These are phyloP conservation scores for Cruciata laevipes DNA, from an alignment of 257 asterid species.

Conservation along the genomic window DNA sequence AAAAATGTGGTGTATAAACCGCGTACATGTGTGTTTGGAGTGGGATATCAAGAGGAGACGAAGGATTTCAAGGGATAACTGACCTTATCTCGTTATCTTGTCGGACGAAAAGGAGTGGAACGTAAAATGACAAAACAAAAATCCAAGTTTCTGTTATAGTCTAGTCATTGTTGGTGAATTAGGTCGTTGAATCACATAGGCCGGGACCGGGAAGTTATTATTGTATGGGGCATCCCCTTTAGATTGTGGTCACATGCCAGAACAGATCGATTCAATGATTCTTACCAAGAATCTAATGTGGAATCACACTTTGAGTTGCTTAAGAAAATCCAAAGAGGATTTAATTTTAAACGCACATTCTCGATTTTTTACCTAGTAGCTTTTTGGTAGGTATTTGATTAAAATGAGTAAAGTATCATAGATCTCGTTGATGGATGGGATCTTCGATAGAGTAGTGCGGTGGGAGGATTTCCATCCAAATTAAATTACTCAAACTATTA, in stretches of 20 bases:
- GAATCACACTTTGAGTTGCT: background rate
- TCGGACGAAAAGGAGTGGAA: constrained; percentile 19
- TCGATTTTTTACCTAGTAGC: background rate
- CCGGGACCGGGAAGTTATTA: background rate
- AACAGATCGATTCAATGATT: background rate
- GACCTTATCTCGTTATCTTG: constrained; percentile 42
- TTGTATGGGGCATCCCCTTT: too few species aligned
- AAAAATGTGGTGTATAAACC: background rate
- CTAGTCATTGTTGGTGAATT: background rate
- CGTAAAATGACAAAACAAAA: background rate
- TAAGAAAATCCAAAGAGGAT: background rate
- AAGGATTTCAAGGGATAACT: background rate
- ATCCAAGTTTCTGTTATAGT: background rate
- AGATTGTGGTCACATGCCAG: background rate
- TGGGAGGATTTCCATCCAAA: background rate
- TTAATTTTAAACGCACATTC: too few species aligned
- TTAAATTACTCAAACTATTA: too few species aligned
- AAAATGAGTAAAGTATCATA: background rate
- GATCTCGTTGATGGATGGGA: background rate
- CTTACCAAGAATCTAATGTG: background rate
- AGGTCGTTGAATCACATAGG: background rate
- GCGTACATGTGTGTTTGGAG: background rate
- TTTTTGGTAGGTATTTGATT: background rate
- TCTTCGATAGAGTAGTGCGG: background rate
- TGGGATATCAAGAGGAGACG: background rate